These are phyloP conservation scores for Decorospora gaudefroyi DNA, from an alignment of 2,329 filamentous ascomycete species.

Conservation along the genomic window DNA sequence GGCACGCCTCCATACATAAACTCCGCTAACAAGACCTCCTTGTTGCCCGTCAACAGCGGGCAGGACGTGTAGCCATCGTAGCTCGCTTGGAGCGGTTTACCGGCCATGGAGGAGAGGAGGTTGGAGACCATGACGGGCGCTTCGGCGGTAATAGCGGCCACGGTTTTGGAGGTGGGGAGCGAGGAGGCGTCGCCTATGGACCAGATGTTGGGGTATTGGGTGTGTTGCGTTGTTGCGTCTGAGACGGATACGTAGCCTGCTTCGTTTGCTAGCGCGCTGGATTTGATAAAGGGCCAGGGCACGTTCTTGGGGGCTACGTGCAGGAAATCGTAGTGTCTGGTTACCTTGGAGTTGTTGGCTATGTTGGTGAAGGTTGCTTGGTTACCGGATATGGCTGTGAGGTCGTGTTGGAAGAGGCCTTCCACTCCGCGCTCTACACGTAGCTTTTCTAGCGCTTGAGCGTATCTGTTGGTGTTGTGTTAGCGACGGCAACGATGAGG, in stretches of 20 bases:
- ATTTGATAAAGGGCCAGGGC: slow-evolving; percentile 45
- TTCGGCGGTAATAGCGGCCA: slow-evolving; percentile 47
- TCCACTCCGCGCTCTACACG: slow-evolving; percentile 45
- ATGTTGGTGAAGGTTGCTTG: slow-evolving; percentile 45
- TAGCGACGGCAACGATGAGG: neutral
- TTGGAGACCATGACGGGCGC: slow-evolving; percentile 46
- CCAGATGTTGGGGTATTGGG: slow-evolving; percentile 48
- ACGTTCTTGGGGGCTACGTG: slow-evolving; percentile 48
- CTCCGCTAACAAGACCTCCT: slow-evolving; percentile 66
- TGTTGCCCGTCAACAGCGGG: slow-evolving; percentile 55
- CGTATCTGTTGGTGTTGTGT: slow-evolving; percentile 37
- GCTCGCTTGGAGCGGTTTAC: slow-evolving; percentile 27
- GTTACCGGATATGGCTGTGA: slow-evolving; percentile 46
- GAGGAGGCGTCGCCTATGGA: slow-evolving; percentile 47
- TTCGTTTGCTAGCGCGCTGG: slow-evolving; percentile 42
- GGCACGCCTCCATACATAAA: slow-evolving; percentile 67
- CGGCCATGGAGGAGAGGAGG: slow-evolving; percentile 36
- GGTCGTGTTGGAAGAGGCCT: slow-evolving; percentile 48
- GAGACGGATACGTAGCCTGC: slow-evolving; percentile 48
- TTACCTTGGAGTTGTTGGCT: slow-evolving; percentile 32
- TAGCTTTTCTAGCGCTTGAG: slow-evolving; percentile 42
- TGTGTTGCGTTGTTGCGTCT: slow-evolving; percentile 44
- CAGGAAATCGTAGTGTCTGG: slow-evolving; percentile 45
- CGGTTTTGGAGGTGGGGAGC: slow-evolving; percentile 49
- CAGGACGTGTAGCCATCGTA: slow-evolving; percentile 51